Conservation (phyloP, 495 filamentous ascomycete genomes). For the Tuber aestivum region DNA sequence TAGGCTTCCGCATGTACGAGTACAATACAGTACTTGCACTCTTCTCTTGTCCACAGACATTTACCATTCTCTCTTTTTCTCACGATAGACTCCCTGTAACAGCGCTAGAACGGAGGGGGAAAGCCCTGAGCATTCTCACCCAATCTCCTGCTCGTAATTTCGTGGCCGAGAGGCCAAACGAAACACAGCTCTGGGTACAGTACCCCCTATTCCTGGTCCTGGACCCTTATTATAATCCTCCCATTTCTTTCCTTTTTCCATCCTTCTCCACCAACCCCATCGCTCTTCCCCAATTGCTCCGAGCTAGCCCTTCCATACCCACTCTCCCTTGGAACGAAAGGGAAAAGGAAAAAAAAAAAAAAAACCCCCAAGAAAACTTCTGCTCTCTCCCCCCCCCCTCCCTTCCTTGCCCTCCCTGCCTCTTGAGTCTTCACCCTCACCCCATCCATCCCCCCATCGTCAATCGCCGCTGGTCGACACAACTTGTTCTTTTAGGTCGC, state of each 20-base stretch:
- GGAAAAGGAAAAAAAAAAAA: not conserved
- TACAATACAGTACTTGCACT: no score
- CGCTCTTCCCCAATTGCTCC: constrained; percentile 7
- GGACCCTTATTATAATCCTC: constrained; percentile 15
- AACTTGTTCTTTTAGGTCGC: constrained; percentile 24
- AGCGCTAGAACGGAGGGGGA: not conserved
- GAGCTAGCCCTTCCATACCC: constrained; percentile 1
- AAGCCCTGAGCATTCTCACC: not conserved
- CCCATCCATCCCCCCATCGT: constrained; percentile 22
- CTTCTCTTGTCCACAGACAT: no score
- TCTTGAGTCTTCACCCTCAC: not conserved
- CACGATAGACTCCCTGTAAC: not conserved
- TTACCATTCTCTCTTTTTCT: not conserved
- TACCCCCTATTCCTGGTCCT: constrained; percentile 4
- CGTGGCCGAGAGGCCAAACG: not conserved
- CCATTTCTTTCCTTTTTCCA: constrained; percentile 6
- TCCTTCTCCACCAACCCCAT: constrained; percentile 17
- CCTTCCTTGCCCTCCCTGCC: constrained; percentile 6
- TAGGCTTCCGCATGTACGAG: not conserved
- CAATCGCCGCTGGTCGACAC: constrained; percentile 36
- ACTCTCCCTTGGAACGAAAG: not conserved
- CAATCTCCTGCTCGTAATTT: constrained; percentile 5
- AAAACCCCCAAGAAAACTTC: no score
- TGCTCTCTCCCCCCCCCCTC: not conserved
- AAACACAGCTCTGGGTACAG: not conserved